phyloP scores from a whole-genome alignment of 805 yeast genomes.

The Vanderwaltozyma tropicalis region DNA sequence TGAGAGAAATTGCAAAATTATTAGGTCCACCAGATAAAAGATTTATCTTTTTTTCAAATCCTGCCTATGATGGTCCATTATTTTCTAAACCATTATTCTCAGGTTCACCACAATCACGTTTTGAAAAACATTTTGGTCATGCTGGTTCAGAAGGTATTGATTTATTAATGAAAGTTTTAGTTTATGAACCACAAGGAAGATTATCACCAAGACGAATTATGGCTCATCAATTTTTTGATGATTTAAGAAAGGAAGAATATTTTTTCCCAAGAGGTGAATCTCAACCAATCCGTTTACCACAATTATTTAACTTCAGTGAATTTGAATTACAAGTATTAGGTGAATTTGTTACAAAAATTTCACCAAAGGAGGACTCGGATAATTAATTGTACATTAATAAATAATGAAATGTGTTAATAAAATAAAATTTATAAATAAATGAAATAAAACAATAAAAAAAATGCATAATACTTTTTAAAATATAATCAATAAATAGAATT shows the following conservation, averaged over 20 bases:
- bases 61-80: conserved; percentile 65
- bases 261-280: conserved; percentile 47
- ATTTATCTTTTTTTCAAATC: conserved; percentile 64
- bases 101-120: conserved; percentile 44
- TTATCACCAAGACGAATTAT: conserved; percentile 71
- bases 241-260: conserved; percentile 49
- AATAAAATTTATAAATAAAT: not conserved
- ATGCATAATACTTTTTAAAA: too few relatives aligned
- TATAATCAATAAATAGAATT: too few relatives aligned
- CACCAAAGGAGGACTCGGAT: conserved; percentile 6
- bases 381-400: not conserved
- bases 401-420: not conserved
- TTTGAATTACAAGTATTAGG: conserved; percentile 45
- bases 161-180: conserved; percentile 67
- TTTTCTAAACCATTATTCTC: conserved; percentile 54
- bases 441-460: too few relatives aligned
- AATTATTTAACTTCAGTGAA: conserved; percentile 59
- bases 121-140: conserved; percentile 57
- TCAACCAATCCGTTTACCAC: conserved; percentile 34
- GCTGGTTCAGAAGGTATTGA: conserved; percentile 84
- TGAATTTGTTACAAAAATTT: conserved; percentile 14
- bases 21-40: conserved; percentile 79
- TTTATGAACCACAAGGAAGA: conserved; percentile 82
- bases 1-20: conserved; percentile 80
- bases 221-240: conserved; percentile 84